Conservation (phyloP, 2,329 filamentous ascomycete genomes). For the Dothideomycetes sp. region DNA sequence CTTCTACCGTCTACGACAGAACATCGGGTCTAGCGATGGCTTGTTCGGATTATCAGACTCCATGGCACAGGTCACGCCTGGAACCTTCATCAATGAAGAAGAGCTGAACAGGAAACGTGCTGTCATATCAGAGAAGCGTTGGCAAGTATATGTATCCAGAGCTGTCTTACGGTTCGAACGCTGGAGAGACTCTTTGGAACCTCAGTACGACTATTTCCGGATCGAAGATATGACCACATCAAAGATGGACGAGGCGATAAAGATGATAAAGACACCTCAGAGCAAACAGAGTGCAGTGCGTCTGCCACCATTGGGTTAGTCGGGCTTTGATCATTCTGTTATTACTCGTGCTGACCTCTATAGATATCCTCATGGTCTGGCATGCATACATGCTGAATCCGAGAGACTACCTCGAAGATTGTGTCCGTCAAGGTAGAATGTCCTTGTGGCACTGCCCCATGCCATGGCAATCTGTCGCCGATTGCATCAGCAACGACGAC, state of each 20-base stretch:
- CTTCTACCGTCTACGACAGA: slow-evolving; percentile 56
- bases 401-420: slow-evolving; percentile 62
- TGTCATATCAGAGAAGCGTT: slow-evolving; percentile 58
- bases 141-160: slow-evolving; percentile 57
- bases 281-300: slow-evolving; percentile 22
- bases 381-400: slow-evolving; percentile 73
- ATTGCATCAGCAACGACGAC: slow-evolving; percentile 44
- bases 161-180: slow-evolving; percentile 57
- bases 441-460: slow-evolving; percentile 51
- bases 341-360: slow-evolving; percentile 13
- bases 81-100: slow-evolving; percentile 16
- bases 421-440: slow-evolving; percentile 46
- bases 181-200: slow-evolving; percentile 47
- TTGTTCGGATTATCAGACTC: slow-evolving; percentile 44
- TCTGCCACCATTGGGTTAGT: slow-evolving; percentile 50
- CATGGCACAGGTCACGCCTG: slow-evolving; percentile 3
- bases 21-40: slow-evolving; percentile 54
- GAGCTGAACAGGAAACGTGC: slow-evolving; percentile 30
- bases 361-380: slow-evolving; percentile 69
- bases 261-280: not conserved
- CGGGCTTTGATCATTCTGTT: not conserved
- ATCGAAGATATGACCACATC: not conserved
- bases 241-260: not conserved
- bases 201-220: slow-evolving; percentile 6
- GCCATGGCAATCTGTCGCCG: slow-evolving; percentile 52